Evolutionary conservation across 768 basidiomycete species (phyloP).

Genomic region (Mrakia gelida): DNA sequence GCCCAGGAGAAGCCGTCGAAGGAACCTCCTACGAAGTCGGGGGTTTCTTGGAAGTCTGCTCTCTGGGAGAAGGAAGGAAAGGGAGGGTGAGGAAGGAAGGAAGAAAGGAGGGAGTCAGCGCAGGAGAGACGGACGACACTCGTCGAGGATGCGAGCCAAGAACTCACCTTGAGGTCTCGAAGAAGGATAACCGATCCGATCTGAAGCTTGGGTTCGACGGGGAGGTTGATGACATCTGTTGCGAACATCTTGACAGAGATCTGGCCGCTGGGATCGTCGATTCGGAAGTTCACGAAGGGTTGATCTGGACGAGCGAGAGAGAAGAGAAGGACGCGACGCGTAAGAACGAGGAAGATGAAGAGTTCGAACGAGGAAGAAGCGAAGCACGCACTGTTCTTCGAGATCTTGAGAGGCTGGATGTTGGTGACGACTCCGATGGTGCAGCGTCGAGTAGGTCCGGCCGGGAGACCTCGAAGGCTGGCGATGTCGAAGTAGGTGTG

Average conservation of each 20-base stretch:
- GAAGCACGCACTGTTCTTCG: neutral
- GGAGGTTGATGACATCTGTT: neutral
- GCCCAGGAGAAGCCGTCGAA: slow-evolving; percentile 9
- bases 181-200: neutral
- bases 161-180: neutral
- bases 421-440: slow-evolving; percentile 11
- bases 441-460: neutral
- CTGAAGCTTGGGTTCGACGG: neutral
- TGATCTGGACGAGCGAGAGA: too few species aligned
- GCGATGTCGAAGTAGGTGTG: neutral
- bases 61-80: too few species aligned
- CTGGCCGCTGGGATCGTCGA: neutral
- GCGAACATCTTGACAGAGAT: neutral
- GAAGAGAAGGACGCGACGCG: neutral
- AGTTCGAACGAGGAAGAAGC: too few species aligned
- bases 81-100: too few species aligned
- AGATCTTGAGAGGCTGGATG: neutral
- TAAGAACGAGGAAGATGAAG: neutral
- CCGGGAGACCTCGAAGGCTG: neutral
- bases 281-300: neutral
- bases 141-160: neutral
- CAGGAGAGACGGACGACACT: neutral
- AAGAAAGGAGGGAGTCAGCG: too few species aligned
- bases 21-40: neutral
- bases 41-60: neutral